A percentile compares a stretch with the other conserved stretches of the same genome.
Evolutionary conservation across 2,329 filamentous ascomycete genomes (phyloP).

Genomic region (Pezicula radicicola): DNA sequence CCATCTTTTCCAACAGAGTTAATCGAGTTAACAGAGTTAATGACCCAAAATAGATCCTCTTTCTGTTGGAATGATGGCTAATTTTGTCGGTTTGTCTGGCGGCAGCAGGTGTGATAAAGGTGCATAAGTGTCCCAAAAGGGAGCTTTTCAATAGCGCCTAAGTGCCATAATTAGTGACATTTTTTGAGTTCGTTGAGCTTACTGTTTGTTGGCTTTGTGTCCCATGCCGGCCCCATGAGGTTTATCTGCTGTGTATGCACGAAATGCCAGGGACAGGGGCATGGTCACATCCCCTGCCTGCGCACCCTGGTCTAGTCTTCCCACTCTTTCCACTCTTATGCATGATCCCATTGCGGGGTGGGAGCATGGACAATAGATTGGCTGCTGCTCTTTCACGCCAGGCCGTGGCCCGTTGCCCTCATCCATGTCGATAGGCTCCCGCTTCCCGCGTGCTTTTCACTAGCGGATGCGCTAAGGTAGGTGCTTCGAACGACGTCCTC

Average conservation of each 20-base stretch:
- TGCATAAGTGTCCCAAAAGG: neutral
- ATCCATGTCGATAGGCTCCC: constrained; percentile 8
- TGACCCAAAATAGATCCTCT: neutral
- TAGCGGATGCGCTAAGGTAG: constrained; percentile 1
- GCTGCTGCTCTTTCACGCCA: neutral
- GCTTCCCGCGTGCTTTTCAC: constrained; percentile 3
- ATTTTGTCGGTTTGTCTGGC: neutral
- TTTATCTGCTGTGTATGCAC: constrained; percentile 15
- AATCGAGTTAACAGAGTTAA: neutral
- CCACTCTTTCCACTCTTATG: constrained; percentile 1
- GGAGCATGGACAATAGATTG: constrained; percentile 1
- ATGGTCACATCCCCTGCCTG: neutral
- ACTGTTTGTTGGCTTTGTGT: too few species aligned
- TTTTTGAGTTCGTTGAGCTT: neutral
- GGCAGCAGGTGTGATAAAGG: neutral
- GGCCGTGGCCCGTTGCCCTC: neutral
- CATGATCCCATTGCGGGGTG: neutral
- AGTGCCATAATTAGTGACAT: constrained; percentile 5
- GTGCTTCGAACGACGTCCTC: neutral
- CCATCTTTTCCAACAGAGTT: neutral
- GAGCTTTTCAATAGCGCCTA: neutral
- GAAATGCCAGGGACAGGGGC: constrained; percentile 7
- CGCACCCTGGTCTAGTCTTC: neutral
- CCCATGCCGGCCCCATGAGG: neutral
- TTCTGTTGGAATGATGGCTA: neutral